Base-by-base conservation (phyloP, 208 protist species). In the Strigomonas culicis region DNA sequence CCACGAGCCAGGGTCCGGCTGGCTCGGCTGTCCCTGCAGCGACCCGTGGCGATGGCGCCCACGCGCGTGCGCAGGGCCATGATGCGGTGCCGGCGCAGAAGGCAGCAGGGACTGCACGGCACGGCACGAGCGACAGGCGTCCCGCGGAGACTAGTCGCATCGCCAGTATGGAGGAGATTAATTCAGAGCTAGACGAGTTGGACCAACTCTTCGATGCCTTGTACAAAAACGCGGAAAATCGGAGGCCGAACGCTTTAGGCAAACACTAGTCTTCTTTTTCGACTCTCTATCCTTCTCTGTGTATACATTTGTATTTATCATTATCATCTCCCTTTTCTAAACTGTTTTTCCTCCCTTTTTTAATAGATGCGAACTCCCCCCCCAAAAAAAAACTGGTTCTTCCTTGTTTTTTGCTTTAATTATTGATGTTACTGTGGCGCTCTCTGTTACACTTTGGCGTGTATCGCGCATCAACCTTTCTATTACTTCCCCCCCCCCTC, bases 331-430 rank as follows among this genome's bases (percentile, higher is more conserved):
- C 34, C 36, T 50, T 39, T 21, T 63, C 25, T 52, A 21, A 34
- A 27, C 43, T n/a, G 25, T 24, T 47, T 27, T 62, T 62, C 7
- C 58, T 53, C 13, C 17, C 25, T 63, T 22, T 63, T 63, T n/a
- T n/a, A n/a, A n/a, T n/a, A n/a, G n/a, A n/a, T n/a, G n/a, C n/a
- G n/a, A n/a, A n/a, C n/a, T n/a, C n/a, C n/a, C n/a, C n/a, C n/a
- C n/a, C n/a, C n/a, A n/a, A n/a, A n/a, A n/a, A n/a, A n/a, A n/a
- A n/a, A n/a, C n/a, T n/a, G n/a, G n/a, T n/a, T 65, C 32, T 56
- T 60, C 32, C 43, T 68, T 50, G 8, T 77, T 50, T 25, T 30
- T 70, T 62, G 68, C 32, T 44, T 2, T 67, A 17, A 43, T 66
- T 66, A 21, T 19, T 47, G 41, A 19, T n/a, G n/a, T n/a, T n/a